phyloP scores from a whole-genome alignment of 805 yeast genomes.

The Clavispora carvajalis region DNA sequence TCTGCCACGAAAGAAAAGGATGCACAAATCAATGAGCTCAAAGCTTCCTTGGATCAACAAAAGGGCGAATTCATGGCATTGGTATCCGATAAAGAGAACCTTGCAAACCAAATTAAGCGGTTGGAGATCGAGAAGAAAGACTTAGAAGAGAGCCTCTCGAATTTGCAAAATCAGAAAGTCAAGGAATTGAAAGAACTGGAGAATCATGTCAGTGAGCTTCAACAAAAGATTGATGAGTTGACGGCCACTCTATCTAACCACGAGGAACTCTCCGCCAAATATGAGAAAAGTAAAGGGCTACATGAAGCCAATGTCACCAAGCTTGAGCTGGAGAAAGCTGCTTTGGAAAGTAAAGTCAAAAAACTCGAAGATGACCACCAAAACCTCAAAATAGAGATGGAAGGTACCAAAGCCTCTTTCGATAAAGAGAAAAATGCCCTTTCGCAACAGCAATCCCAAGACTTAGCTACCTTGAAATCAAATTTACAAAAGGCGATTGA shows the following conservation, averaged over 20 bases:
- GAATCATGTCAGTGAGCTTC: not conserved
- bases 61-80: not conserved
- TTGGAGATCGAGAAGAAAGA: not conserved
- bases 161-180: not conserved
- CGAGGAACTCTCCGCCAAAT: slow-evolving; percentile 6
- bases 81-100: not conserved
- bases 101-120: not conserved
- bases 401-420: not conserved
- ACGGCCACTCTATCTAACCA: not conserved
- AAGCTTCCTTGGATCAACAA: slow-evolving; percentile 8
- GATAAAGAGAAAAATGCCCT: not conserved
- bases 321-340: not conserved
- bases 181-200: slow-evolving; percentile 11
- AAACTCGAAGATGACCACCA: not conserved
- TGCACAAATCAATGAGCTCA: slow-evolving; percentile 22
- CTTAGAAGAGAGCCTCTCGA: not conserved
- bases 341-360: not conserved
- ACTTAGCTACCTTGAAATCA: not conserved
- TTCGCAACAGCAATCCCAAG: not conserved
- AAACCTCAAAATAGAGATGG: not conserved
- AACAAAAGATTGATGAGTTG: not conserved
- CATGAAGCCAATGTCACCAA: not conserved
- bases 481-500: slow-evolving; percentile 1
- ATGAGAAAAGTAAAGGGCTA: not conserved
- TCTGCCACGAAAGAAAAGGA: not conserved